Evolutionary conservation across 2,329 filamentous ascomycete genomes (phyloP), one percentile per base, ranked within the genome.

Genomic region (Dendryphion nanum): DNA sequence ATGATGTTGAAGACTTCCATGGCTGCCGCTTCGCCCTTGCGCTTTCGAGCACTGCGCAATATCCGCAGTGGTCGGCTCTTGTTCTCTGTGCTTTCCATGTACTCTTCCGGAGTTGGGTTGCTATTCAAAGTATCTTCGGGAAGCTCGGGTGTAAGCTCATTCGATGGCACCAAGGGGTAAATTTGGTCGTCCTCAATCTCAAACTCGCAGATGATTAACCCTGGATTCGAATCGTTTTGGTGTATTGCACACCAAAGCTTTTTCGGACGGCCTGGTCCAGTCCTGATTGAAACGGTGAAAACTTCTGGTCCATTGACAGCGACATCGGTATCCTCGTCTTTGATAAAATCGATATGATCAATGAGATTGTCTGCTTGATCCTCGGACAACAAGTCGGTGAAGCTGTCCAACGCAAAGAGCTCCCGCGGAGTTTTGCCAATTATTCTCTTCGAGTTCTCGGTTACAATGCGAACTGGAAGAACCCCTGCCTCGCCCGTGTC

Each of bases 1-100:
- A 95, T 86, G 47, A 95, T 89, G 63, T 89, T 89, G 64, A 94
- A 94, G 1, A 93, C 86, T 53, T 94, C 85, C 82, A 93, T 93
- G 0, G 86, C 86, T 4, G 85, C 85, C 31, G 87, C 85, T 55
- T 93, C 86, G 5, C 86, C 86, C 49, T 81, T 80, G 34, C 83
- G 75, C 55, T 86, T 87, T 7, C 87, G 78, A 0, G 87, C 85
- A 56, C 83, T 88, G 23, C 86, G 74, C 17, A 93, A 61, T 2
- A 93, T 79, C 24, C 88, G 76, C n/a, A 95, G 68, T 4, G 88
- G 89, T 48, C 82, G 86, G 64, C 85, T 93, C 33, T 77, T 70
- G 18, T 84, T 82, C 39, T 86, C 76, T 0, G 88, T 94, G 55
- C 86, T 91, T 44, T 88, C 83, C 6, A 79, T 71, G 12, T 85